These are phyloP conservation scores for Corymbia citriodora DNA, from an alignment of 441 rosid species.

Conservation along the genomic window DNA sequence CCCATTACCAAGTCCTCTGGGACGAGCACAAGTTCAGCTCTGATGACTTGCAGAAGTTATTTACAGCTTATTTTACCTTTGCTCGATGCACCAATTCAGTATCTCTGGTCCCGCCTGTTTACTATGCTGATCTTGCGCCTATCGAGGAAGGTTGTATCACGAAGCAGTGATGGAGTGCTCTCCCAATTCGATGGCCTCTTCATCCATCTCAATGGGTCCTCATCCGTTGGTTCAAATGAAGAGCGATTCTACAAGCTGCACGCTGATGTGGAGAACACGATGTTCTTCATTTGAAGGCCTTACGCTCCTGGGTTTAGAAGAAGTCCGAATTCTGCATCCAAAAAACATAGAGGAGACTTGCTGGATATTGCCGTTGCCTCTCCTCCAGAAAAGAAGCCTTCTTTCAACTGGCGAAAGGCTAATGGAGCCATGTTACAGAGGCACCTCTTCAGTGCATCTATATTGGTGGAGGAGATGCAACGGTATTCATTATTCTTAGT, in stretches of 20 bases:
- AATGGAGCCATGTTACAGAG: background rate
- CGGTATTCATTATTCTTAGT: background rate
- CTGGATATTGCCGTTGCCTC: background rate
- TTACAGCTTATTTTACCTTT: constrained; percentile 67
- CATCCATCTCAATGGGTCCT: constrained; percentile 31
- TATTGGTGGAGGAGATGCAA: background rate
- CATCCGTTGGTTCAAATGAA: constrained; percentile 28
- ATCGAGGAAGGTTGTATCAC: constrained; percentile 59
- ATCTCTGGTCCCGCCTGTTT: constrained; percentile 71
- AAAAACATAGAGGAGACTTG: background rate
- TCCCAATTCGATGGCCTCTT: constrained; percentile 32
- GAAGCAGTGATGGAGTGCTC: constrained; percentile 41
- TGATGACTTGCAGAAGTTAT: constrained; percentile 65
- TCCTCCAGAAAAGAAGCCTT: background rate
- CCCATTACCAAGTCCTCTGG: constrained; percentile 69
- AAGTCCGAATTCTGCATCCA: background rate
- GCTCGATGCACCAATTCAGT: constrained; percentile 85
- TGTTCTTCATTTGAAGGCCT: constrained; percentile 66
- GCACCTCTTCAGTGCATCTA: background rate
- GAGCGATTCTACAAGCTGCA: constrained; percentile 55
- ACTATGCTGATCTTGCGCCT: constrained; percentile 82
- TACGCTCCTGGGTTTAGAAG: background rate
- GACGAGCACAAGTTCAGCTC: constrained; percentile 61
- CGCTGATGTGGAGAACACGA: constrained; percentile 50
- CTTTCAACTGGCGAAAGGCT: background rate